Percentiles rank a stretch among this genome's conserved stretches.
These are phyloP conservation scores for Erodium texanum DNA, from an alignment of 441 rosid species.

Conservation along the genomic window DNA sequence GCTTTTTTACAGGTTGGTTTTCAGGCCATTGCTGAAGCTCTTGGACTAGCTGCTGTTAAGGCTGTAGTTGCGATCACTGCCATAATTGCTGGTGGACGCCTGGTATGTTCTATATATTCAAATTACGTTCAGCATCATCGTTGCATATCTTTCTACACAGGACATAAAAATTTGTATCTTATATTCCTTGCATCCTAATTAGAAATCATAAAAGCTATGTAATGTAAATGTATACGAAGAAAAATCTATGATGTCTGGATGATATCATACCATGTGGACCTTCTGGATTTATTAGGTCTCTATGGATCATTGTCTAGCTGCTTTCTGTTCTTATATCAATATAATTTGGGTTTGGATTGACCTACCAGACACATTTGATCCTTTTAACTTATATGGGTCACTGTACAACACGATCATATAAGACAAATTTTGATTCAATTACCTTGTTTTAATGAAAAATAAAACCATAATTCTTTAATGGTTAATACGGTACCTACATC, in stretches of 20 bases:
- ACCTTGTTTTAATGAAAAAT: neutral
- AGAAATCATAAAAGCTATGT: neutral
- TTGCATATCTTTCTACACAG: slow-evolving; percentile 13
- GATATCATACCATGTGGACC: neutral
- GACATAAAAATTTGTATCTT: slow-evolving; percentile 15
- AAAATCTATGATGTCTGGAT: neutral
- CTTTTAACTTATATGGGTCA: neutral
- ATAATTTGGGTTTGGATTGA: neutral
- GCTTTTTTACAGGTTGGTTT: slow-evolving; percentile 68
- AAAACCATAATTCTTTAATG: neutral
- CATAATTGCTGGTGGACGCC: slow-evolving; percentile 95
- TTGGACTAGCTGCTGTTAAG: slow-evolving; percentile 92
- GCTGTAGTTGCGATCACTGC: slow-evolving; percentile 93
- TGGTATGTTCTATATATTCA: slow-evolving; percentile 44
- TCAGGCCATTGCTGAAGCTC: slow-evolving; percentile 97
- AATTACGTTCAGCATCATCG: slow-evolving; percentile 13
- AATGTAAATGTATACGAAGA: too few relatives aligned
- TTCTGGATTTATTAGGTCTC: slow-evolving; percentile 1
- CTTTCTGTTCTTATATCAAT: neutral
- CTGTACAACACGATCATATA: neutral
- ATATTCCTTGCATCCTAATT: neutral
- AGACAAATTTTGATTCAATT: neutral
- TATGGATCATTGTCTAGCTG: slow-evolving; percentile 3
- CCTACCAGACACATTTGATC: too few relatives aligned
- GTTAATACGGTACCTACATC: neutral